Evolutionary conservation across 75 land plant species (phyloP), one percentile per base, ranked within the genome.

Genomic region (Sequoiadendron giganteum): DNA sequence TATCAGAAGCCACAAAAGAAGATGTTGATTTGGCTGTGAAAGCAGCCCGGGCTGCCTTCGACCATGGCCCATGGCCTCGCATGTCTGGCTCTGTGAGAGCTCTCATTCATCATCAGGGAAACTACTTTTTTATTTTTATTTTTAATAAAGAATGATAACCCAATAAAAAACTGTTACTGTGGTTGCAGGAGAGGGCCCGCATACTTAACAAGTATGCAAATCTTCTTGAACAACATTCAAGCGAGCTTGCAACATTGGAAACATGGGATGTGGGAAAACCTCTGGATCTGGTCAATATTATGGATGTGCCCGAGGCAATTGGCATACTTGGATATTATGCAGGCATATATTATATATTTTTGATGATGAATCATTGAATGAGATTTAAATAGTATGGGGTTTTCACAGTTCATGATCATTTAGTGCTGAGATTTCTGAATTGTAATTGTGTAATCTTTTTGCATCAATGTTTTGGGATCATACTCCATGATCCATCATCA

Each of bases 241-340:
- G 91, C 42, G 95, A 94, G 86, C 77, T 94, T 8, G 91, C 91
- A 32, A 86, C 91, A 15, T 84, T 94, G 45, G 95, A 94, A 65
- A 88, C 89, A 14, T 54, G 88, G 58, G 95, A 94, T 25, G 34
- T 34, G 32, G 97, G 97, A 45, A 96, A 96, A 86, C 88, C 92
- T 52, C 88, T 91, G 73, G 90, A 86, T 42, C 81, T 89, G 84
- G 85, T 89, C 54, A 90, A 89, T 42, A 56, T 86, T 19, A 72
- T 87, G 42, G 97, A 96, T 89, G 16, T 96, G 28, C 93, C 94
- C 0, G 58, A 78, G 84, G 8, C 87, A 11, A 80, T 83, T 0
- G 88, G 89, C 42, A 28, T 86, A 9, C 86, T 96, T 1, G 90
- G 94, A 15, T 93, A 92, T 80, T 91, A 90, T 81, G 97, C 96